phyloP scores from a whole-genome alignment of 306 rosid genomes.

The Acacia acuminata region DNA sequence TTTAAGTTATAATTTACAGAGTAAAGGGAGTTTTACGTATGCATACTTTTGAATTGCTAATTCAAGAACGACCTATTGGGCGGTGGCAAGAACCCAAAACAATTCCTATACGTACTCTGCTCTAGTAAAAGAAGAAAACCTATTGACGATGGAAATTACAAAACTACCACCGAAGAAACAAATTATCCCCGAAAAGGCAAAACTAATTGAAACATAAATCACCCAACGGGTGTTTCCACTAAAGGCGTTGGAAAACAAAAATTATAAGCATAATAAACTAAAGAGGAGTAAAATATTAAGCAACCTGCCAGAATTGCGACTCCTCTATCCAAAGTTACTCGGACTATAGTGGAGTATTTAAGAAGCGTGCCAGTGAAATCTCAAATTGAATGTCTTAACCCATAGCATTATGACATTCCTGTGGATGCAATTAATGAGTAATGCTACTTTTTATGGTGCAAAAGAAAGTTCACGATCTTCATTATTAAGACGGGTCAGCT shows the following conservation, averaged over 20 bases:
- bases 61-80: neutral
- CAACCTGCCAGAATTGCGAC: neutral
- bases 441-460: too few relatives aligned
- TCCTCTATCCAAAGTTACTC: slow-evolving; percentile 9
- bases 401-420: slow-evolving; percentile 90
- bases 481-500: slow-evolving; percentile 85
- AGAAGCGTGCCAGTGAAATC: too few relatives aligned
- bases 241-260: neutral
- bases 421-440: slow-evolving; percentile 46
- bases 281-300: neutral
- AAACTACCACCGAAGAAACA: slow-evolving; percentile 3
- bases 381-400: slow-evolving; percentile 32
- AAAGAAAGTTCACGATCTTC: too few relatives aligned
- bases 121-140: neutral
- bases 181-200: neutral
- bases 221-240: neutral
- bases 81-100: neutral
- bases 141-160: neutral
- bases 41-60: too few relatives aligned
- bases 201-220: neutral
- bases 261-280: neutral
- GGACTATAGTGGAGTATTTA: too few relatives aligned
- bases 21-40: too few relatives aligned
- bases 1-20: too few relatives aligned
- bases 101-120: neutral